Percentiles rank a stretch among this genome's conserved stretches.
phyloP scores from a whole-genome alignment of 805 yeast species.

The Debaryomyces prosopidis region DNA sequence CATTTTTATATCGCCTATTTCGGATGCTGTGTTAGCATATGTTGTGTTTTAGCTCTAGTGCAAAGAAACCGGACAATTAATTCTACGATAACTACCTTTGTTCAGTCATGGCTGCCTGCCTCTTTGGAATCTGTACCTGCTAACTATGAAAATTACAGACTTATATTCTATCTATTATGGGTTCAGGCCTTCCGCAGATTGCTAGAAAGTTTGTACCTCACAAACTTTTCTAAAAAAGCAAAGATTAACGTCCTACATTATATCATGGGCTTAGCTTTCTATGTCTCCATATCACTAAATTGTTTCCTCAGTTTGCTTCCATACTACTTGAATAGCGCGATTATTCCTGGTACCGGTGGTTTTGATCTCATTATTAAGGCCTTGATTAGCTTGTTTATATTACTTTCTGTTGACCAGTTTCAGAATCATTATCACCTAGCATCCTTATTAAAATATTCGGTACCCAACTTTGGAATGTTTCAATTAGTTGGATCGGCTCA shows the following conservation, averaged over 20 bases:
- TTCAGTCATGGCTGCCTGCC: not conserved
- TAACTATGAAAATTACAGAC: constrained; percentile 10
- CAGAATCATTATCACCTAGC: constrained; percentile 53
- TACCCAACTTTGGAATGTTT: constrained; percentile 56
- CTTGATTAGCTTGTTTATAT: constrained; percentile 39
- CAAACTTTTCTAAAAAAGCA: constrained; percentile 47
- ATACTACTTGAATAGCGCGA: constrained; percentile 15
- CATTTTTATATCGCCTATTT: constrained; percentile 53
- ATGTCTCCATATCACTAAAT: constrained; percentile 47
- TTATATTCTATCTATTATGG: constrained; percentile 23
- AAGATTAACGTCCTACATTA: constrained; percentile 69
- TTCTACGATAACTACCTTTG: constrained; percentile 6
- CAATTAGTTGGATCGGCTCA: constrained; percentile 61
- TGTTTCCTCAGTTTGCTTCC: constrained; percentile 21
- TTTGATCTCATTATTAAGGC: constrained; percentile 19
- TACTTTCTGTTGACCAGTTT: constrained; percentile 56
- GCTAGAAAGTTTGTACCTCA: constrained; percentile 53
- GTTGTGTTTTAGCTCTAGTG: not conserved
- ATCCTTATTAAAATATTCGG: constrained; percentile 50
- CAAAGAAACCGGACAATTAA: constrained; percentile 1
- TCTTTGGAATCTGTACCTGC: not conserved
- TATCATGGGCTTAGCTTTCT: constrained; percentile 61
- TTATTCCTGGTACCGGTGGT: not conserved
- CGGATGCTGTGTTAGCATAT: not conserved
- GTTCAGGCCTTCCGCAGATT: constrained; percentile 58